Conservation (phyloP, 2,329 filamentous ascomycete species). For the Fusarium subtropicale region DNA sequence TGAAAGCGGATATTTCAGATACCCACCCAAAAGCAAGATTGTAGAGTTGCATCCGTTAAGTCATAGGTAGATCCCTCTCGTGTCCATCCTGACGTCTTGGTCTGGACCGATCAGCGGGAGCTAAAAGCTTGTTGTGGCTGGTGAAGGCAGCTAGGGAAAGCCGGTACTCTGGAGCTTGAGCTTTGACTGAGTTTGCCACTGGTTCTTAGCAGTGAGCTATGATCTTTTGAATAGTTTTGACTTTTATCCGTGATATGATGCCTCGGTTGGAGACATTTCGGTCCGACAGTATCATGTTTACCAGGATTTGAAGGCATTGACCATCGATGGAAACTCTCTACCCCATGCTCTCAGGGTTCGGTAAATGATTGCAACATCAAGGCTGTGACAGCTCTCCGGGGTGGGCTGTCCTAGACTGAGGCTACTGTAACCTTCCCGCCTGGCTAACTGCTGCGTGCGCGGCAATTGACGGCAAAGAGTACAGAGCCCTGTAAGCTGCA, state of each 20-base stretch:
- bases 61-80: background rate
- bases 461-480: background rate
- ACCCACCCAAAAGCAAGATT: conserved; percentile 1
- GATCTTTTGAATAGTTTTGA: background rate
- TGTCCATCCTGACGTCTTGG: conserved; percentile 5
- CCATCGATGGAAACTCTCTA: background rate
- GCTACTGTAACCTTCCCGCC: background rate
- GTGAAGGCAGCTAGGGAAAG: background rate
- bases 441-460: background rate
- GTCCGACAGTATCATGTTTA: background rate
- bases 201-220: background rate
- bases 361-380: background rate
- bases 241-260: background rate
- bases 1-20: background rate
- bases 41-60: background rate
- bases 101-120: conserved; percentile 4
- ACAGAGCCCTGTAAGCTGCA: background rate
- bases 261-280: background rate
- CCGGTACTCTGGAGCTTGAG: background rate
- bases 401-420: background rate
- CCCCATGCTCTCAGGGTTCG: background rate
- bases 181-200: background rate
- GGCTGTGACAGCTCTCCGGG: background rate
- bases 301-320: background rate
- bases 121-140: conserved; percentile 1